These are phyloP conservation scores for Ammopiptanthus mongolicus DNA, from an alignment of 306 rosid genomes.

Conservation along the genomic window DNA sequence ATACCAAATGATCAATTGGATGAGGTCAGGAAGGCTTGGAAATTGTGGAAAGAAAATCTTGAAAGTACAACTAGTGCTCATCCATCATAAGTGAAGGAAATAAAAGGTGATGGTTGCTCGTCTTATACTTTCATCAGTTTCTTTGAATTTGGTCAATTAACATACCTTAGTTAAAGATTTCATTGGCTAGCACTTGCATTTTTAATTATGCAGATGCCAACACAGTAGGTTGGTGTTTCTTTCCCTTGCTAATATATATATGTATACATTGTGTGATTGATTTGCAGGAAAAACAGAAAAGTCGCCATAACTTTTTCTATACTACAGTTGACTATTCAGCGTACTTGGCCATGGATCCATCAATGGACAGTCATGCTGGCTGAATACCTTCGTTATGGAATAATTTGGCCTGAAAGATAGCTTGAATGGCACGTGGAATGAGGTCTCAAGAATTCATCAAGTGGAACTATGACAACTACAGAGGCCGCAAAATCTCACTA, in stretches of 20 bases:
- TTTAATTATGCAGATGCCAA: not conserved
- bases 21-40: slow-evolving; percentile 67
- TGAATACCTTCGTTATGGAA: not conserved
- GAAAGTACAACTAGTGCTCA: slow-evolving; percentile 8
- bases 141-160: not conserved
- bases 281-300: not conserved
- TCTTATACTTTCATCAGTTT: not conserved
- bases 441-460: slow-evolving; percentile 2
- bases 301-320: not conserved
- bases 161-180: not conserved
- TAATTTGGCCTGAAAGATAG: not conserved
- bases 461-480: not conserved
- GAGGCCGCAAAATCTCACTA: not conserved
- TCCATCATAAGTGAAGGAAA: slow-evolving; percentile 15
- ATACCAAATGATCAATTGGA: slow-evolving; percentile 62
- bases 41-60: slow-evolving; percentile 47
- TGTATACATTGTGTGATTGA: not conserved
- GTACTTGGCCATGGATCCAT: not conserved
- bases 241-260: not conserved
- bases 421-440: not conserved
- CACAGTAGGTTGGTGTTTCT: not conserved
- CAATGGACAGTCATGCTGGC: slow-evolving; percentile 8
- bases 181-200: slow-evolving; percentile 1
- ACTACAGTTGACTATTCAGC: not conserved
- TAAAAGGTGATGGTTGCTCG: slow-evolving; percentile 18